Evolutionary conservation across 208 protist species (phyloP).

Genomic region (Zelonia costaricensis): DNA sequence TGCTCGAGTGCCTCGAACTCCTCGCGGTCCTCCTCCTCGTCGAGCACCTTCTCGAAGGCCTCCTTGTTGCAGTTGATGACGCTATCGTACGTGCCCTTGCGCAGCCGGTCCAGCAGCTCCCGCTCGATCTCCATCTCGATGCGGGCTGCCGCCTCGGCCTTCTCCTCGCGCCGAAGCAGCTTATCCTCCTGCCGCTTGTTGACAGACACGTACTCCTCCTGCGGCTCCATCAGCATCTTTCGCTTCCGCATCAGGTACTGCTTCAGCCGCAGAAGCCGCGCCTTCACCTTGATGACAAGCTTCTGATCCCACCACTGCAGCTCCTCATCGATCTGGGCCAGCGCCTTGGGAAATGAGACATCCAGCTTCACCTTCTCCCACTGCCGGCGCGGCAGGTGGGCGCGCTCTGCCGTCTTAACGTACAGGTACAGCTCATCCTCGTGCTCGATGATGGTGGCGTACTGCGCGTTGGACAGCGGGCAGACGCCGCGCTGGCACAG

Average conservation of each 20-base stretch:
- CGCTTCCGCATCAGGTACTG: constrained; percentile 98
- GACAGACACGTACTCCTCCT: constrained; percentile 95
- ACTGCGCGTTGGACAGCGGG: constrained; percentile 98
- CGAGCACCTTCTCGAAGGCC: constrained; percentile 86
- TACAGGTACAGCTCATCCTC: constrained; percentile 97
- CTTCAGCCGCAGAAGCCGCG: constrained; percentile 97
- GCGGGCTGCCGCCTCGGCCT: constrained; percentile 96
- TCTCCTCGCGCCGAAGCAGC: constrained; percentile 94
- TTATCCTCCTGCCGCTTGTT: constrained; percentile 98
- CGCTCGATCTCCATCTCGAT: constrained; percentile 97
- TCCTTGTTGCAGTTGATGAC: constrained; percentile 92
- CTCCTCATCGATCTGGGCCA: constrained; percentile 96
- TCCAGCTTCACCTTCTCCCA: constrained; percentile 99
- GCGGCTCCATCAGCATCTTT: constrained; percentile 93
- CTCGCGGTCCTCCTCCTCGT: constrained; percentile 84
- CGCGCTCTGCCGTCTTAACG: constrained; percentile 99
- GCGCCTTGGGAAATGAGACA: constrained; percentile 95
- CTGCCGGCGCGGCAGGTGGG: constrained; percentile 96
- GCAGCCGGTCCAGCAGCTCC: constrained; percentile 97
- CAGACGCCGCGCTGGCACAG: constrained; percentile 97
- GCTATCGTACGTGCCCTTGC: constrained; percentile 92
- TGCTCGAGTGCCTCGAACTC: constrained; percentile 77
- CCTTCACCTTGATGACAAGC: constrained; percentile 97
- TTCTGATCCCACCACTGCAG: constrained; percentile 97
- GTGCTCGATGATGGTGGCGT: constrained; percentile 98